Evolutionary conservation across 345 rosid species (phyloP).

Genomic region (Raphanus sativus): DNA sequence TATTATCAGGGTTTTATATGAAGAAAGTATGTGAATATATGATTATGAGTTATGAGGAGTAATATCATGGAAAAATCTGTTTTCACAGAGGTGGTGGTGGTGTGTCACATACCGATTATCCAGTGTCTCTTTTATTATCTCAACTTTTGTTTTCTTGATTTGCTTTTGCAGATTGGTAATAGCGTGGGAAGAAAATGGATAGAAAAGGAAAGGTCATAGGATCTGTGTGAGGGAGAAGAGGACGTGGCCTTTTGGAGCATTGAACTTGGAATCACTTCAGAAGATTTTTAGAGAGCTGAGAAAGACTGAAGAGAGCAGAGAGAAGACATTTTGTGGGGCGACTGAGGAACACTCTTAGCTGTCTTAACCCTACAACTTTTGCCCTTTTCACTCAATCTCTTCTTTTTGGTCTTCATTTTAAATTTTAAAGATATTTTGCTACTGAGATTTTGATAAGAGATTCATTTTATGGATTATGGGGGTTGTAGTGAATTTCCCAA

Average conservation of each 20-base stretch:
- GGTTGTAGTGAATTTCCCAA: constrained; percentile 22
- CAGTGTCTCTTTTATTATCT: background rate
- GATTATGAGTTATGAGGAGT: background rate
- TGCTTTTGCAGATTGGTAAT: background rate
- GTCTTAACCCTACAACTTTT: constrained; percentile 33
- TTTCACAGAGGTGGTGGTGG: constrained; percentile 5
- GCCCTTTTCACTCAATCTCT: constrained; percentile 14
- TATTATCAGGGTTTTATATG: background rate
- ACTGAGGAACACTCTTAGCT: constrained; percentile 41
- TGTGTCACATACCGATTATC: background rate
- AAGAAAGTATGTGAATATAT: background rate
- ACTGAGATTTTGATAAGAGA: constrained; percentile 29
- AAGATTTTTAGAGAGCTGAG: constrained; percentile 10
- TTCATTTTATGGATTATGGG: constrained; percentile 25
- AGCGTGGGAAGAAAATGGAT: constrained; percentile 26
- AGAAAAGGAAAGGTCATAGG: constrained; percentile 41
- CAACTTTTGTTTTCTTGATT: background rate
- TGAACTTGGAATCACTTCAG: constrained; percentile 37
- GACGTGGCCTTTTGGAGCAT: constrained; percentile 38
- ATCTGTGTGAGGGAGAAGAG: constrained; percentile 32
- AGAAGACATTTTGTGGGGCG: constrained; percentile 35
- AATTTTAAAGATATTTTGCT: background rate
- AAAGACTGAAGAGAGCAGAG: constrained; percentile 34
- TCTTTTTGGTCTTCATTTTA: background rate
- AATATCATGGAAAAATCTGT: background rate